phyloP scores from a whole-genome alignment of 2,329 filamentous ascomycete genomes.

The Diaporthe eres region DNA sequence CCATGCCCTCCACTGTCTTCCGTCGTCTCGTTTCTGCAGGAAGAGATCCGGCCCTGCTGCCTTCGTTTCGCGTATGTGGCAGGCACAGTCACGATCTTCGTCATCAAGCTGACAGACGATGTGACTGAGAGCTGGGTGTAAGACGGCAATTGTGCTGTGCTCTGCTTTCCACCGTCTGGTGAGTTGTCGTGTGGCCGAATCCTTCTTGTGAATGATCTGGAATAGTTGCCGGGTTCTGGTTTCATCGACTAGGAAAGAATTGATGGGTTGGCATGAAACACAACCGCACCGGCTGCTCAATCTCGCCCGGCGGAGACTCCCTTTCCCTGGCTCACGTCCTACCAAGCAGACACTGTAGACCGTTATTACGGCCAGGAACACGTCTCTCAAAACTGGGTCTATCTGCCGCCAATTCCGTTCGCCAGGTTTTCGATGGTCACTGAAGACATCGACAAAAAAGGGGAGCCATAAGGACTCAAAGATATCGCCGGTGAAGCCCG shows the following conservation, averaged over 20 bases:
- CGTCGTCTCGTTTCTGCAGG: background rate
- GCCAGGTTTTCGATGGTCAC: background rate
- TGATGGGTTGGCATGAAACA: background rate
- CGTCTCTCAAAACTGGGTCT: background rate
- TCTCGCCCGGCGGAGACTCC: background rate
- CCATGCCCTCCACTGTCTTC: background rate
- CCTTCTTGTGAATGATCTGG: background rate
- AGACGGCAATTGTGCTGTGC: background rate
- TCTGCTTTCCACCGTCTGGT: background rate
- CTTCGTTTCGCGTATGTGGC: background rate
- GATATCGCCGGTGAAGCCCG: background rate
- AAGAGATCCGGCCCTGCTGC: background rate
- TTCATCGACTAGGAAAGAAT: background rate
- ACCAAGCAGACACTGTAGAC: background rate
- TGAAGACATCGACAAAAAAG: background rate
- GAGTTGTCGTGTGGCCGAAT: background rate
- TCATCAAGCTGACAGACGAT: background rate
- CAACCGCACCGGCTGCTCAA: background rate
- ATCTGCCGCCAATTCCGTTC: background rate
- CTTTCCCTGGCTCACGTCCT: conserved; percentile 3
- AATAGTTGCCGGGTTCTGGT: background rate
- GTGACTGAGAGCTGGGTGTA: background rate
- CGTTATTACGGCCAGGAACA: background rate
- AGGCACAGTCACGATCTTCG: background rate
- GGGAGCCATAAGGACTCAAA: conserved; percentile 13